A percentile compares a stretch with the other conserved stretches of the same genome.
Evolutionary conservation across 2,329 filamentous ascomycete species (phyloP).

Genomic region (Thielaviopsis euricoi): DNA sequence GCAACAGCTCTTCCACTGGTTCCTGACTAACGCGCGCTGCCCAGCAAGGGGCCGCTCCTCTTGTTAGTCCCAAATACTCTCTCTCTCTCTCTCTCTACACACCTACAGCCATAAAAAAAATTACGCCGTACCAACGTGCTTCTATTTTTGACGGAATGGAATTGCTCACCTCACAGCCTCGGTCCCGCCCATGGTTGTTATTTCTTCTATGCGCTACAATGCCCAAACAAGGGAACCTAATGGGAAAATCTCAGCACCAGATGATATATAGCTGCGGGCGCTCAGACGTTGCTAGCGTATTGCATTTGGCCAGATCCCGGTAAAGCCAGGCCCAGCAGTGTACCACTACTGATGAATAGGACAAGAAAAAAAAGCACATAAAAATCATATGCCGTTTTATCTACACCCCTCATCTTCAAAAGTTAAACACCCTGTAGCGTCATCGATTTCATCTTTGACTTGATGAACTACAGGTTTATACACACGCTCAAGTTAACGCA

Average conservation of each 20-base stretch:
- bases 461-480: too few species aligned
- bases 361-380: not conserved
- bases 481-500: too few species aligned
- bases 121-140: too few species aligned
- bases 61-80: not conserved
- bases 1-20: not conserved
- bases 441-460: too few species aligned
- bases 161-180: too few species aligned
- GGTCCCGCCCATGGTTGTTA: too few species aligned
- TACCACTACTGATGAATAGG: not conserved
- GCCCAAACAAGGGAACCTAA: not conserved
- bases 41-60: not conserved
- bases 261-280: not conserved
- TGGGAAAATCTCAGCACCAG: not conserved
- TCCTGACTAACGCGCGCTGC: not conserved
- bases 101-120: too few species aligned
- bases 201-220: not conserved
- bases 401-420: too few species aligned
- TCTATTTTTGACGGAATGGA: too few species aligned
- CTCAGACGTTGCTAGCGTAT: not conserved
- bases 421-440: too few species aligned
- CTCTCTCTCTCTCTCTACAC: too few species aligned
- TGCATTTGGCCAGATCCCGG: not conserved
- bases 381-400: not conserved
- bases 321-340: not conserved